These are phyloP conservation scores for Pseudognaphalium luteoalbum DNA, from an alignment of 129 eudicot genomes.

Conservation along the genomic window DNA sequence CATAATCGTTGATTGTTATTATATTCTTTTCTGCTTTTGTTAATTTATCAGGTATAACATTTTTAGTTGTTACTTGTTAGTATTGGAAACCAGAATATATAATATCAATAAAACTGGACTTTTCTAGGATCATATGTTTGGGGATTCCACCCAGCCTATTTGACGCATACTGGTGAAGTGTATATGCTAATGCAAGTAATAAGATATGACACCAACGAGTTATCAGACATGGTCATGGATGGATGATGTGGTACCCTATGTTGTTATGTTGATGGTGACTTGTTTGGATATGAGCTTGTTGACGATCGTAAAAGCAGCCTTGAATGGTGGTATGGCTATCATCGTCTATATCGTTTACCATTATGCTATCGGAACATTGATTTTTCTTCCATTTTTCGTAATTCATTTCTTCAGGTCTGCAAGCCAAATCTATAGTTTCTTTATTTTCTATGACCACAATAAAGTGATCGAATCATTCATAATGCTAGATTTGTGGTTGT, in stretches of 20 bases:
- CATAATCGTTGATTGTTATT: too few relatives aligned
- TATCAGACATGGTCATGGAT: conserved; percentile 7
- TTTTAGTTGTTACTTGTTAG: too few relatives aligned
- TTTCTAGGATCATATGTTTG: too few relatives aligned
- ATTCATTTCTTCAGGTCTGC: conserved; percentile 25
- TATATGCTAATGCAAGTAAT: not conserved
- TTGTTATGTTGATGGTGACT: conserved; percentile 28
- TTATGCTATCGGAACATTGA: conserved; percentile 32
- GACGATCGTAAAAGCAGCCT: conserved; percentile 40
- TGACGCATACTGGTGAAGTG: too few relatives aligned
- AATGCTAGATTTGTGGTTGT: not conserved
- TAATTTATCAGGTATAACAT: too few relatives aligned
- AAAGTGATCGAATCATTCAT: not conserved
- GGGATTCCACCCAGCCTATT: too few relatives aligned
- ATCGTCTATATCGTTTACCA: conserved; percentile 33
- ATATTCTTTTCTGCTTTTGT: too few relatives aligned
- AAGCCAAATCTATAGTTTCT: not conserved
- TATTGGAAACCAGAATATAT: too few relatives aligned
- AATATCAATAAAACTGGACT: too few relatives aligned
- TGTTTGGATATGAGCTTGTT: conserved; percentile 23
- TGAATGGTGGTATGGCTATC: conserved; percentile 37
- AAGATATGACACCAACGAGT: conserved; percentile 5
- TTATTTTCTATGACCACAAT: not conserved
- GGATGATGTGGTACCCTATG: conserved; percentile 28
- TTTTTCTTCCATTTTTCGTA: conserved; percentile 45